These are phyloP conservation scores for Erythrophleum fordii DNA, from an alignment of 306 rosid genomes.

Conservation along the genomic window DNA sequence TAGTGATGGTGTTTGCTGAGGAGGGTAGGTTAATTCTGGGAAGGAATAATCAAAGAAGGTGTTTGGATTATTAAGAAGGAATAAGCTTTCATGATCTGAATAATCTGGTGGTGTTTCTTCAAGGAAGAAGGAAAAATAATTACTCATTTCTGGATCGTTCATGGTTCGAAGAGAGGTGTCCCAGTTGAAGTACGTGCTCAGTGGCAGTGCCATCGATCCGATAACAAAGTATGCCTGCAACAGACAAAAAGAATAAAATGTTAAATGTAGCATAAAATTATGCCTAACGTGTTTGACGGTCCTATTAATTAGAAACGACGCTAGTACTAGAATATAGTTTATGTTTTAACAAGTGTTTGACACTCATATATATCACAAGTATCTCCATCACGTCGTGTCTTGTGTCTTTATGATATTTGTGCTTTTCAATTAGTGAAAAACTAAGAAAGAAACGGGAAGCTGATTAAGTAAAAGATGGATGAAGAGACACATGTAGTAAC, in stretches of 20 bases:
- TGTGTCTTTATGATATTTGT: background rate
- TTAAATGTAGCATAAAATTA: background rate
- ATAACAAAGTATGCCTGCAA: background rate
- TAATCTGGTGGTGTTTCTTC: conserved; percentile 15
- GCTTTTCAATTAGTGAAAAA: background rate
- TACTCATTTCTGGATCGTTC: conserved; percentile 13
- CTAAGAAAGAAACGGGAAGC: background rate
- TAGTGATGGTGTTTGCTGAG: background rate
- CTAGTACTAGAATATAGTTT: background rate
- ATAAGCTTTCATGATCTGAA: conserved; percentile 32
- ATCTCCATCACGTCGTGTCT: no score
- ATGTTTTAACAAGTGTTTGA: no score
- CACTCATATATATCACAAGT: no score
- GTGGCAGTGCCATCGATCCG: background rate
- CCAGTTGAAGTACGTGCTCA: conserved; percentile 31
- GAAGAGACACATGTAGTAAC: background rate
- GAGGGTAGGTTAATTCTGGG: background rate
- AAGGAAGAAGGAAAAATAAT: background rate
- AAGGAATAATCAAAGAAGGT: conserved; percentile 8
- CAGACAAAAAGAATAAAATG: background rate
- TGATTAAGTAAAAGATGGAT: background rate
- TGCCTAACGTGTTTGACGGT: no score
- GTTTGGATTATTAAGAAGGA: background rate
- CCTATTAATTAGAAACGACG: no score
- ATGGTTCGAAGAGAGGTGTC: background rate